A percentile compares a stretch with the other conserved stretches of the same genome.
Evolutionary conservation across 192 early-diverging fungal species (phyloP).

Genomic region (Coemansia sp.): DNA sequence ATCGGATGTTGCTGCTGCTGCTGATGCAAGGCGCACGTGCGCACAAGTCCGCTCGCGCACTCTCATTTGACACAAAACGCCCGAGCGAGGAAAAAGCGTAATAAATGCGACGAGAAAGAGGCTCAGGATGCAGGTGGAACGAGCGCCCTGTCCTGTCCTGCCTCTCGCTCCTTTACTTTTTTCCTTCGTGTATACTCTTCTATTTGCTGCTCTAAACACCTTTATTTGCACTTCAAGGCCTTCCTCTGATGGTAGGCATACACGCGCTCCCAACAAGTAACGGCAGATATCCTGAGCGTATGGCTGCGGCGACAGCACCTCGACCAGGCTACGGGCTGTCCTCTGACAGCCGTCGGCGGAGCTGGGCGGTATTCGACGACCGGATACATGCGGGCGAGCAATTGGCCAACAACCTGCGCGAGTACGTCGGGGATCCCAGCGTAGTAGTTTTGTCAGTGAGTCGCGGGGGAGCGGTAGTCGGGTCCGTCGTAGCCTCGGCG

Average conservation of each 20-base stretch:
- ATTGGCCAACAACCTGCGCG: slow-evolving; percentile 37
- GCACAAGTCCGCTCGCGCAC: neutral
- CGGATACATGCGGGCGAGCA: slow-evolving; percentile 49
- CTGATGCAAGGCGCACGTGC: slow-evolving; percentile 5
- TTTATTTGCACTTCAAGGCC: neutral
- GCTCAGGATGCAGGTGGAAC: neutral
- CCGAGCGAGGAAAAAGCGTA: neutral
- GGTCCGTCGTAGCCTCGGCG: slow-evolving; percentile 22
- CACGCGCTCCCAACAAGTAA: neutral
- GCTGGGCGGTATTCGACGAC: slow-evolving; percentile 32
- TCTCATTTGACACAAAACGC: neutral
- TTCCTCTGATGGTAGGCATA: neutral
- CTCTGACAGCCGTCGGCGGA: neutral
- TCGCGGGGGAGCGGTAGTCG: slow-evolving; percentile 53
- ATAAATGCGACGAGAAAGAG: neutral
- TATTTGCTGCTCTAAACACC: neutral
- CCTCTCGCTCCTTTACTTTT: neutral
- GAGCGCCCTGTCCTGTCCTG: neutral
- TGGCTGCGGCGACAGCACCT: neutral
- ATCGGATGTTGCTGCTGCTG: too few species aligned
- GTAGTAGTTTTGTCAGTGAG: slow-evolving; percentile 51
- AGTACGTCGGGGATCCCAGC: slow-evolving; percentile 19
- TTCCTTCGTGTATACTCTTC: neutral
- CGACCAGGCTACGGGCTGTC: slow-evolving; percentile 3
- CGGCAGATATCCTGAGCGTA: neutral